A percentile compares a stretch with the other conserved stretches of the same genome.
These are phyloP conservation scores for Xerophyta viscosa DNA, from an alignment of 106 monocot species.

Conservation along the genomic window DNA sequence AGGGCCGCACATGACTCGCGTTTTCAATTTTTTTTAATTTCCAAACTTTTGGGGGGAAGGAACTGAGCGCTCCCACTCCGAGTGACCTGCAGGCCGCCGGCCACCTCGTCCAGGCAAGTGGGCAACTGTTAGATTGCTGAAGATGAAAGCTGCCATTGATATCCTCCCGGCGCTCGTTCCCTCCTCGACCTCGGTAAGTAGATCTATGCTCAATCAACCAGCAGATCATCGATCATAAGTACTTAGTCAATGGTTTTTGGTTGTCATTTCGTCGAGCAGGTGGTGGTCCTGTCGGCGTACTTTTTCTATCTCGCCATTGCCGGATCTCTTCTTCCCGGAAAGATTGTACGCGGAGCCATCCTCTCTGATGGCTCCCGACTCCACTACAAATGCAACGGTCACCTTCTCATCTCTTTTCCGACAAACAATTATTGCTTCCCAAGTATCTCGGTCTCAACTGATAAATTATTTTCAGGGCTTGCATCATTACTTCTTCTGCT, in stretches of 20 bases:
- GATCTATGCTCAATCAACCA: background rate
- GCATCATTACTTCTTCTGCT: conserved; percentile 45
- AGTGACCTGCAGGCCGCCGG: no score
- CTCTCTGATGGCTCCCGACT: conserved; percentile 79
- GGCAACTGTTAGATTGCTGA: no score
- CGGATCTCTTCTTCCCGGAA: conserved; percentile 68
- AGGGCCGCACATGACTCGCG: no score
- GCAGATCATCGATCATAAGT: no score
- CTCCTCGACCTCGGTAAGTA: no score
- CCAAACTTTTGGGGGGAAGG: no score
- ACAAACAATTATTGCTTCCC: background rate
- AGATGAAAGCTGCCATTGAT: no score
- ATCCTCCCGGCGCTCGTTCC: no score
- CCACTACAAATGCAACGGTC: conserved; percentile 83
- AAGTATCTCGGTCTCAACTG: background rate
- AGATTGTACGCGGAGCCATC: conserved; percentile 61
- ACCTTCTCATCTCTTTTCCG: background rate
- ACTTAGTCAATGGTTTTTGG: no score
- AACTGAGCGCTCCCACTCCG: no score
- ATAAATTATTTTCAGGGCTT: conserved; percentile 34
- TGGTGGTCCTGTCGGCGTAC: conserved; percentile 39
- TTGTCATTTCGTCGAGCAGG: conserved; percentile 20
- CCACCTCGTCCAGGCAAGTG: no score
- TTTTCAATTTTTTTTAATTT: no score
- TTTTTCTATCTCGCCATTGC: conserved; percentile 55